These are phyloP conservation scores for Sugiyamaella americana DNA, from an alignment of 805 yeast genomes.

Conservation along the genomic window DNA sequence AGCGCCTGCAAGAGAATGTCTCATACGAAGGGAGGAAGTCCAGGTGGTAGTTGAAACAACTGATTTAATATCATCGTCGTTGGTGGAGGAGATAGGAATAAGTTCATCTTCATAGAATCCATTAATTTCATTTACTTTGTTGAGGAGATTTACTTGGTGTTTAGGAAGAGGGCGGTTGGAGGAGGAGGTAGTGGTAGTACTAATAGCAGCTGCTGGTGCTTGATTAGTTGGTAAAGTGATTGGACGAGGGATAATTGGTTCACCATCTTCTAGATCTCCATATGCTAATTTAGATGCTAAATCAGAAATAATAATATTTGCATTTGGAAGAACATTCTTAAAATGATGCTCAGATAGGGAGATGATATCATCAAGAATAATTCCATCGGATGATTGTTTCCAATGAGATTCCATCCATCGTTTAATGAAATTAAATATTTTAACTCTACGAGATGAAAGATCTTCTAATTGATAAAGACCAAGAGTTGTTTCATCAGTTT, in stretches of 20 bases:
- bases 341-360: constrained; percentile 47
- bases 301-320: constrained; percentile 17
- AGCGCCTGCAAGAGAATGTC: constrained; percentile 5
- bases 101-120: constrained; percentile 7
- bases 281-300: constrained; percentile 17
- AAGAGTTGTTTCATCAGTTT: constrained; percentile 41
- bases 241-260: constrained; percentile 20
- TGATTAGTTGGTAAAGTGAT: constrained; percentile 9
- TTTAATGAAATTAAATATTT: constrained; percentile 63
- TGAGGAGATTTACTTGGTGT: constrained; percentile 10
- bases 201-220: not conserved
- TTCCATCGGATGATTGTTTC: constrained; percentile 58
- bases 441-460: constrained; percentile 37
- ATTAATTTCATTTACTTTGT: constrained; percentile 8
- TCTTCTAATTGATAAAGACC: constrained; percentile 37
- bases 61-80: constrained; percentile 13
- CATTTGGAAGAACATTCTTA: constrained; percentile 13
- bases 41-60: constrained; percentile 14
- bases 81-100: not conserved
- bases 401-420: constrained; percentile 90
- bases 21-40: constrained; percentile 13
- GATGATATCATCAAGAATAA: constrained; percentile 58
- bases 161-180: too few relatives aligned
- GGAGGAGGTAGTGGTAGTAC: too few relatives aligned
- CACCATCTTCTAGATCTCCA: constrained; percentile 14